phyloP scores from a whole-genome alignment of 1,284 basidiomycete species.

The Puccinia polysora region DNA sequence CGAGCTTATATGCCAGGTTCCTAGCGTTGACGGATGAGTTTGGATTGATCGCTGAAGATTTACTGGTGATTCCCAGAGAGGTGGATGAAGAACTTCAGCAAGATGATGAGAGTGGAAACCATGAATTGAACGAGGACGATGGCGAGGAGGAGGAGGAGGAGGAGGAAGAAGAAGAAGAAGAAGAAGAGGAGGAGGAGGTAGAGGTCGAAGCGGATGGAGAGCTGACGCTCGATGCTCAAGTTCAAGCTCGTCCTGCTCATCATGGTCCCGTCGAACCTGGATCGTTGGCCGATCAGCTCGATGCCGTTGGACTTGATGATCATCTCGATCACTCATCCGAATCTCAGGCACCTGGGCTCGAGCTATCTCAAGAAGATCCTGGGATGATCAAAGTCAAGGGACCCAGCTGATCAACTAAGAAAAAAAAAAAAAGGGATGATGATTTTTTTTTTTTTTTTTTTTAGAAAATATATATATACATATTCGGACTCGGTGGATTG shows the following conservation, averaged over 20 bases:
- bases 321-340: no score
- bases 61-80: constrained; percentile 65
- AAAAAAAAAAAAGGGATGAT: no score
- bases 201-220: no score
- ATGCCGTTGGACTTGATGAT: no score
- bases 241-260: neutral
- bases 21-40: constrained; percentile 73
- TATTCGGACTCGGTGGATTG: no score
- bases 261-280: neutral
- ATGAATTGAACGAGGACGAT: neutral
- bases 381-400: no score
- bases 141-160: neutral
- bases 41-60: constrained; percentile 72
- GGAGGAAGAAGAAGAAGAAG: neutral
- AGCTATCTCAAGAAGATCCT: no score
- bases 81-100: constrained; percentile 14
- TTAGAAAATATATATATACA: no score
- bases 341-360: no score
- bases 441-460: no score
- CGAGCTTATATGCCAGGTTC: constrained; percentile 84
- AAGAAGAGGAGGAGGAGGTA: neutral
- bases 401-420: no score
- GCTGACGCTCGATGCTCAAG: neutral
- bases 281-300: neutral
- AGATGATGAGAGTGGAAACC: neutral